phyloP scores from a whole-genome alignment of 116 monocot species.

The Posidonia oceanica region DNA sequence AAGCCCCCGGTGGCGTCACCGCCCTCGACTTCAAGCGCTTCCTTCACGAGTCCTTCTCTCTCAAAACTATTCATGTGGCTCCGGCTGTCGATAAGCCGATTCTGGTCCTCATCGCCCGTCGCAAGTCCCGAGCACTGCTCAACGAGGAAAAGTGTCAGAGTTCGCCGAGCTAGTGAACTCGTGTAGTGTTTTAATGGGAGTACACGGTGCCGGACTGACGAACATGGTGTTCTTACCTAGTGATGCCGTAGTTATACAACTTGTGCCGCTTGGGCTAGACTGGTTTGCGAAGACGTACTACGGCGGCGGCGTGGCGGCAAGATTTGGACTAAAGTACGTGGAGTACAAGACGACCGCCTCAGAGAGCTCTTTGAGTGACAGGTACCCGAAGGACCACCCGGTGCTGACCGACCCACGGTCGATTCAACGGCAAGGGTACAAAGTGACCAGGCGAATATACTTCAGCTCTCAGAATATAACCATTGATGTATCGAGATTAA shows the following conservation, averaged over 20 bases:
- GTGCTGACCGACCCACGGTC: conserved; percentile 42
- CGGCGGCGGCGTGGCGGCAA: conserved; percentile 24
- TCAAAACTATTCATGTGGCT: neutral
- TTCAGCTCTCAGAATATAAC: conserved; percentile 37
- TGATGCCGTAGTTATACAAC: conserved; percentile 49
- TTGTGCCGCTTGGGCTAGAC: conserved; percentile 69
- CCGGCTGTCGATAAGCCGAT: conserved; percentile 3
- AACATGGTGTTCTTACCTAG: conserved; percentile 60
- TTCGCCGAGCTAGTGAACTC: conserved; percentile 24
- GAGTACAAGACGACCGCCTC: conserved; percentile 36
- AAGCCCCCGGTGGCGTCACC: conserved; percentile 16
- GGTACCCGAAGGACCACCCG: conserved; percentile 46
- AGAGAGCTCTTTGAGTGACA: conserved; percentile 50
- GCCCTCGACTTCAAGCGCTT: conserved; percentile 29
- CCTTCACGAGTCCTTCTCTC: conserved; percentile 16
- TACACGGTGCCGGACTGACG: conserved; percentile 69
- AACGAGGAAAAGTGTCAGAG: conserved; percentile 24
- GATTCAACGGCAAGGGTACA: conserved; percentile 27
- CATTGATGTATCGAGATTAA: conserved; percentile 29
- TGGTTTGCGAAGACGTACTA: conserved; percentile 47
- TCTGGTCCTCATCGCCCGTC: conserved; percentile 36
- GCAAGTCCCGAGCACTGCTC: conserved; percentile 22
- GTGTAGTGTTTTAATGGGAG: conserved; percentile 39
- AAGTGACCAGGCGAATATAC: conserved; percentile 30
- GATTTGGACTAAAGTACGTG: conserved; percentile 54